phyloP scores from a whole-genome alignment of 2,329 filamentous ascomycete genomes.

The Colletotrichum sp. region DNA sequence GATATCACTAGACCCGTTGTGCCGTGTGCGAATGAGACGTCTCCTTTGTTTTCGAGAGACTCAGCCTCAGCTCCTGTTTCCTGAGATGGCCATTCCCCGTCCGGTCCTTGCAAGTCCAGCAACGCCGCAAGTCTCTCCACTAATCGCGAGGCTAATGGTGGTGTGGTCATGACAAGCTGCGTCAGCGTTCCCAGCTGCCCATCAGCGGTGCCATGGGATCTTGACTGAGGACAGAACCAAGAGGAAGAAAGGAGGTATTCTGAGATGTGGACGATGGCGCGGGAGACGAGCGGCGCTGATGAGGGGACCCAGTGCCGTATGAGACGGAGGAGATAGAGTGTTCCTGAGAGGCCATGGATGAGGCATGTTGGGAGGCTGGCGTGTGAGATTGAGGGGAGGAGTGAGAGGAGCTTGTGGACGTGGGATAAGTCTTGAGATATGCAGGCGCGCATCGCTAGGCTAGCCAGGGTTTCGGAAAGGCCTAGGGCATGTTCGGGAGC shows the following conservation, averaged over 20 bases:
- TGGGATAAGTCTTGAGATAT: slow-evolving; percentile 40
- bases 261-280: slow-evolving; percentile 60
- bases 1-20: slow-evolving; percentile 66
- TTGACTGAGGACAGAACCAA: background rate
- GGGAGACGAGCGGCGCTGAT: slow-evolving; percentile 51
- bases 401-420: slow-evolving; percentile 43
- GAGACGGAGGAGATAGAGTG: slow-evolving; percentile 69
- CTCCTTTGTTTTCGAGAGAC: slow-evolving; percentile 41
- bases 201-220: slow-evolving; percentile 65
- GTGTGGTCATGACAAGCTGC: slow-evolving; percentile 67
- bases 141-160: slow-evolving; percentile 56
- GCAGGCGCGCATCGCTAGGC: slow-evolving; percentile 48
- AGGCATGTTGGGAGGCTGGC: slow-evolving; percentile 57
- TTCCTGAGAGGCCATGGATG: slow-evolving; percentile 70
- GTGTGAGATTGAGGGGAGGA: slow-evolving; percentile 33
- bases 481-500: slow-evolving; percentile 40
- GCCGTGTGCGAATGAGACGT: slow-evolving; percentile 70
- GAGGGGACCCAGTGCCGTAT: slow-evolving; percentile 61
- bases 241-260: slow-evolving; percentile 55
- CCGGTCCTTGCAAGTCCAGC: slow-evolving; percentile 62
- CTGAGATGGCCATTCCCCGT: slow-evolving; percentile 68
- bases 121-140: slow-evolving; percentile 57
- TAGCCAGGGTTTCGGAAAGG: slow-evolving; percentile 51
- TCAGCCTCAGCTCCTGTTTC: slow-evolving; percentile 61
- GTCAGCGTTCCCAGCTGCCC: slow-evolving; percentile 73